phyloP scores from a whole-genome alignment of 148 eudicot genomes.

The Fagopyrum tataricum region DNA sequence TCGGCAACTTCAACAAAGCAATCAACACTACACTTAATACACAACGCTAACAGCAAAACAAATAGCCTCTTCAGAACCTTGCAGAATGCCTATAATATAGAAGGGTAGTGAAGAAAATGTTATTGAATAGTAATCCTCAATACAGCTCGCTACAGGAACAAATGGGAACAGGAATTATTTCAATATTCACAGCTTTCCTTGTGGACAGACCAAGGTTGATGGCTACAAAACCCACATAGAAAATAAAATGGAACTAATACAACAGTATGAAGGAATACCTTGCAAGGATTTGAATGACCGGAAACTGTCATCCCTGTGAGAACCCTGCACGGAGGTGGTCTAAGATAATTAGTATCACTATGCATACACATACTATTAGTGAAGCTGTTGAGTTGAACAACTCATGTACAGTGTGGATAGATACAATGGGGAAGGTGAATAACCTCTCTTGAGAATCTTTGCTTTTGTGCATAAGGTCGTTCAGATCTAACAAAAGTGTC shows the following conservation, averaged over 20 bases:
- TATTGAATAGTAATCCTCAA: background rate
- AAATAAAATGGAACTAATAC: background rate
- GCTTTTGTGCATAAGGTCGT: conserved; percentile 42
- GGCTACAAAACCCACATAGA: background rate
- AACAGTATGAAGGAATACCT: background rate
- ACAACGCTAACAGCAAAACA: background rate
- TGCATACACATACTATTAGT: background rate
- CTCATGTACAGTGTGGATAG: background rate
- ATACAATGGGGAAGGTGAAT: conserved; percentile 2
- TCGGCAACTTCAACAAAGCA: background rate
- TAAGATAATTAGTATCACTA: background rate
- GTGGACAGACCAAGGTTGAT: background rate
- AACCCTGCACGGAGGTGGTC: conserved; percentile 4
- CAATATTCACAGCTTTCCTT: background rate
- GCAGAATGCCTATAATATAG: background rate
- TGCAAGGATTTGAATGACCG: conserved; percentile 4
- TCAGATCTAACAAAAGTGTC: conserved; percentile 49
- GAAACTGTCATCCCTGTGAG: conserved; percentile 11
- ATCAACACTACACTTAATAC: background rate
- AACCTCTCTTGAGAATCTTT: conserved; percentile 79
- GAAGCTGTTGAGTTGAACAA: background rate
- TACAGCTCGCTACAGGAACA: background rate
- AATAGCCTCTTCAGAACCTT: background rate
- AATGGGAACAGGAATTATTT: background rate
- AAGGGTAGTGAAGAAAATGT: background rate